These are phyloP conservation scores for Cystofilobasidium macerans DNA, from an alignment of 768 basidiomycete genomes.

Conservation along the genomic window DNA sequence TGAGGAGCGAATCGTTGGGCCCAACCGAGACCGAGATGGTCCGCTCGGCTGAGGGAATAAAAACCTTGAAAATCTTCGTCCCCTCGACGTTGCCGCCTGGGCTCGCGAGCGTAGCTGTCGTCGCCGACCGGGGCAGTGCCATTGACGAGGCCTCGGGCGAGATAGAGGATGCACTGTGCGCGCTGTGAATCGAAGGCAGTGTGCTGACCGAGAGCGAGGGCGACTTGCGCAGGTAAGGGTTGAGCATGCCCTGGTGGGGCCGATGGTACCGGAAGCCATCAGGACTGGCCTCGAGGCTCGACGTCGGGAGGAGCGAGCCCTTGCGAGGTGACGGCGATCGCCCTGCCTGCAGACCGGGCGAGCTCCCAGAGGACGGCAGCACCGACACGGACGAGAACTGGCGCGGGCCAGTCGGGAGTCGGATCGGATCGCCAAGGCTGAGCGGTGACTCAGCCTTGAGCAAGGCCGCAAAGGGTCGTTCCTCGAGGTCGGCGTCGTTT, in stretches of 20 bases:
- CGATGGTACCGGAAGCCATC: background rate
- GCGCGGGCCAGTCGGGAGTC: background rate
- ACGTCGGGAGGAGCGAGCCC: background rate
- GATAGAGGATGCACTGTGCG: background rate
- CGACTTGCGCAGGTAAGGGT: constrained; percentile 3
- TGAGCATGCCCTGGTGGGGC: constrained; percentile 1
- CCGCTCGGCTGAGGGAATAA: constrained; percentile 2
- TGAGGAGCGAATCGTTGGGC: background rate
- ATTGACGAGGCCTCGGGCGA: background rate
- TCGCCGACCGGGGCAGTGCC: background rate
- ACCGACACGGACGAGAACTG: constrained; percentile 3
- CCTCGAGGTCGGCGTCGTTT: background rate
- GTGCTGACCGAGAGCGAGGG: background rate
- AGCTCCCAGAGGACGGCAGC: background rate
- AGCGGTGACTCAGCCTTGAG: background rate
- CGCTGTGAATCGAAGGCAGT: background rate
- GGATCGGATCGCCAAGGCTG: background rate
- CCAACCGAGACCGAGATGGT: background rate
- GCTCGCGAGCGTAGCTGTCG: background rate
- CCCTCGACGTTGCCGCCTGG: background rate
- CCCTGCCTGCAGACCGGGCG: background rate
- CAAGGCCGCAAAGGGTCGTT: background rate
- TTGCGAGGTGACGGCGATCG: background rate
- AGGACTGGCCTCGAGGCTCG: background rate
- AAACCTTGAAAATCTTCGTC: background rate